Evolutionary conservation across 495 filamentous ascomycete species (phyloP).

Genomic region (Collariella sp.): DNA sequence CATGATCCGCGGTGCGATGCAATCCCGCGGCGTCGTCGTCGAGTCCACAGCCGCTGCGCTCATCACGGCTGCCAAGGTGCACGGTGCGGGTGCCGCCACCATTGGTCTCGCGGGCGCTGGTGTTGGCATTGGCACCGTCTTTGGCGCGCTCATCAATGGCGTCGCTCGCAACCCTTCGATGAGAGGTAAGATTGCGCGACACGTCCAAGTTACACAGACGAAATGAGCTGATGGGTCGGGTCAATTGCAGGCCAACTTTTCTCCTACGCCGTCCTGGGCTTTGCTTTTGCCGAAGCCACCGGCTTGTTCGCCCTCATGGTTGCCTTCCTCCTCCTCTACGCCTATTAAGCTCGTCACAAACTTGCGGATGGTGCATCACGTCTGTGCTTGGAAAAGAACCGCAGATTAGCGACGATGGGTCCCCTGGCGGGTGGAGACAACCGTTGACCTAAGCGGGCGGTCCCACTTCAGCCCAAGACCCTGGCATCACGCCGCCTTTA

Average conservation of each 20-base stretch:
- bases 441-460: neutral
- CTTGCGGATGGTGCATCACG: neutral
- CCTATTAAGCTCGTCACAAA: constrained; percentile 21
- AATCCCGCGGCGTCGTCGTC: constrained; percentile 25
- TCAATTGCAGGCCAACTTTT: constrained; percentile 27
- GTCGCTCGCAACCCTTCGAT: constrained; percentile 35
- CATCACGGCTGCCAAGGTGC: constrained; percentile 29
- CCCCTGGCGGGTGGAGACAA: neutral
- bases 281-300: constrained; percentile 35
- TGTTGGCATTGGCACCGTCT: constrained; percentile 35
- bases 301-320: constrained; percentile 38
- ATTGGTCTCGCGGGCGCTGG: constrained; percentile 36
- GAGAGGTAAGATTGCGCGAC: constrained; percentile 19
- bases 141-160: constrained; percentile 32
- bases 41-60: constrained; percentile 31
- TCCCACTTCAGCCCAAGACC: neutral
- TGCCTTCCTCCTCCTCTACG: constrained; percentile 35
- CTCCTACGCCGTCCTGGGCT: constrained; percentile 33
- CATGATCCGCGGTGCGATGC: constrained; percentile 21
- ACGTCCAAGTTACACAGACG: neutral
- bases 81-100: constrained; percentile 33
- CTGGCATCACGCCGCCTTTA: neutral
- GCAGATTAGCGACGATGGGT: neutral
- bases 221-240: constrained; percentile 5
- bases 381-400: neutral